Evolutionary conservation across 2,329 filamentous ascomycete species (phyloP).

Genomic region (Phyllosticta capitalensis): DNA sequence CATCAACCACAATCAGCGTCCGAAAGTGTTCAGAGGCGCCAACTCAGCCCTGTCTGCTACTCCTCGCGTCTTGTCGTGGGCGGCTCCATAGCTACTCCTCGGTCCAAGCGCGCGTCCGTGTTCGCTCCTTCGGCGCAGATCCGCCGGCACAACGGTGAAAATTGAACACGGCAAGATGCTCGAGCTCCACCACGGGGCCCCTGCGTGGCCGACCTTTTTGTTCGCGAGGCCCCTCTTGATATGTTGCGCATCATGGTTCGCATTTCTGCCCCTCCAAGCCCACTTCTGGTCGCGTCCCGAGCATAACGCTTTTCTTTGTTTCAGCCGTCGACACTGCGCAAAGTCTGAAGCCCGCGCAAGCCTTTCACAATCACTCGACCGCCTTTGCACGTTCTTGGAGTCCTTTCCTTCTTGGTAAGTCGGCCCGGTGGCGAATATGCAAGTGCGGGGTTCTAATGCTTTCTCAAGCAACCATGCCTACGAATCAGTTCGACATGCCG

Average conservation of each 20-base stretch:
- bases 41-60: neutral
- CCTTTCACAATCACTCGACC: neutral
- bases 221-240: slow-evolving; percentile 3
- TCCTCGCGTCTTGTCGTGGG: neutral
- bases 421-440: neutral
- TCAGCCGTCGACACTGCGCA: neutral
- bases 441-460: neutral
- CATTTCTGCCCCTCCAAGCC: neutral
- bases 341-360: neutral
- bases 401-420: neutral
- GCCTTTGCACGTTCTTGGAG: neutral
- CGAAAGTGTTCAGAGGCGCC: neutral
- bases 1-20: neutral
- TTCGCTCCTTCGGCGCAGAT: slow-evolving; percentile 3
- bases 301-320: neutral
- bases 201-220: slow-evolving; percentile 1
- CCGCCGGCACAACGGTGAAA: slow-evolving; percentile 3
- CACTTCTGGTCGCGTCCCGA: neutral
- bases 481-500: neutral
- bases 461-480: neutral
- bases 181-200: slow-evolving; percentile 6
- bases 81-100: slow-evolving; percentile 1
- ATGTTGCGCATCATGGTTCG: slow-evolving; percentile 4
- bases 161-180: neutral
- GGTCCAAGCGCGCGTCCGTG: neutral